Evolutionary conservation across 768 basidiomycete genomes (phyloP), one percentile per base, ranked within the genome.

Genomic region (Neoboletus subvelutipes): DNA sequence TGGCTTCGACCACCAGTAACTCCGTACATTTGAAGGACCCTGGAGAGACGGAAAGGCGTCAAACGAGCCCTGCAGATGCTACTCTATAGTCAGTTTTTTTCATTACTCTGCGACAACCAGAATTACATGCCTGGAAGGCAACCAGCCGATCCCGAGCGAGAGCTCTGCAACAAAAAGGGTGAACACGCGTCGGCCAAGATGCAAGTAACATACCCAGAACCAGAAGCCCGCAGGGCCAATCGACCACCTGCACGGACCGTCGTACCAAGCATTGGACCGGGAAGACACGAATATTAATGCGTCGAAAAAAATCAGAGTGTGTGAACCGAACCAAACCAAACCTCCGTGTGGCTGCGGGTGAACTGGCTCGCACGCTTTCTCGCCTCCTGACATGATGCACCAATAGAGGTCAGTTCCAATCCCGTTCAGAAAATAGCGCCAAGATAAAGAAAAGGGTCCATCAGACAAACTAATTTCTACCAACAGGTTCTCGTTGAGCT

Each of bases 401-500:
- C 58, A 58, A 55, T 73, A 72, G 34, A 17, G 34, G 34, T 36
- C 63, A 60, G 67, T 55, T 9, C 8, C 47, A 1, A 12, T 24
- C 11, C 10, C 28, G 24, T 17, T 7, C 13, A 39, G 31, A 40
- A 39, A 20, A n/a, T 26, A 15, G 40, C 8, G n/a, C 22, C 56
- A 15, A 55, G 20, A 5, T 39, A 5, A 26, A 50, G 17, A 13
- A 8, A 52, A 81, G 79, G 56, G 78, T 80, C 0, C 81, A 81
- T 53, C 73, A 77, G 33, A 71, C 75, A 13, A 56, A 78, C 46
- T 86, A 84, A 1, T 86, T 84, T 61, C 64, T 75, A 9, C 73
- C 84, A 1, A 63, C 75, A 18, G 85, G 87, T 61, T n/a, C 57
- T 84, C 33, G 78, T 76, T 50, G 84, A 87, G 66, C 80, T 87